Conservation (phyloP, 345 rosid genomes). For the Brassica carinata region DNA sequence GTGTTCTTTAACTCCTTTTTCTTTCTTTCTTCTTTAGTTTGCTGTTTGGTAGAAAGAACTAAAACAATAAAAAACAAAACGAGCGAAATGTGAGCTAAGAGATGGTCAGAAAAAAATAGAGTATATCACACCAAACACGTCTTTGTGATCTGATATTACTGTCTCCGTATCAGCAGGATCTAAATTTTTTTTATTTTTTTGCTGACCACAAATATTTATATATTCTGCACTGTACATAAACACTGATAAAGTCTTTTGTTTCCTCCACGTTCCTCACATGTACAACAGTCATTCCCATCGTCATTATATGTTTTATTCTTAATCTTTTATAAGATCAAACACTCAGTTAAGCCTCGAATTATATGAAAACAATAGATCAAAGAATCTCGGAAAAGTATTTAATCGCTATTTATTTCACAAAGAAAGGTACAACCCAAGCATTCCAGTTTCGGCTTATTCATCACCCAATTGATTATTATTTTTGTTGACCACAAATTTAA, state of each 20-base stretch:
- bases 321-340: background rate
- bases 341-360: background rate
- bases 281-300: background rate
- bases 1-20: background rate
- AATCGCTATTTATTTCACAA: background rate
- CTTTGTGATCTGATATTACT: constrained; percentile 23
- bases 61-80: background rate
- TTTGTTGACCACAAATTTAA: no score
- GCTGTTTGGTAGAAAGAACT: background rate
- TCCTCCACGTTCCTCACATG: constrained; percentile 29
- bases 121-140: constrained; percentile 34
- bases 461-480: no score
- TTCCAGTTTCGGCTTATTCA: no score
- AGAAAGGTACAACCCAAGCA: background rate
- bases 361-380: constrained; percentile 1
- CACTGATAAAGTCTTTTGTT: background rate
- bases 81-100: constrained; percentile 31
- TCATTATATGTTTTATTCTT: background rate
- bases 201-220: constrained; percentile 23
- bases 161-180: constrained; percentile 2
- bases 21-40: background rate
- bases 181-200: background rate
- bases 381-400: background rate
- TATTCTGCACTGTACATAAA: background rate
- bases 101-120: constrained; percentile 8